Percentiles rank a stretch among this genome's conserved stretches.
phyloP scores from a whole-genome alignment of 164 flowering plant genomes.

The Chloranthus sessilifolius region DNA sequence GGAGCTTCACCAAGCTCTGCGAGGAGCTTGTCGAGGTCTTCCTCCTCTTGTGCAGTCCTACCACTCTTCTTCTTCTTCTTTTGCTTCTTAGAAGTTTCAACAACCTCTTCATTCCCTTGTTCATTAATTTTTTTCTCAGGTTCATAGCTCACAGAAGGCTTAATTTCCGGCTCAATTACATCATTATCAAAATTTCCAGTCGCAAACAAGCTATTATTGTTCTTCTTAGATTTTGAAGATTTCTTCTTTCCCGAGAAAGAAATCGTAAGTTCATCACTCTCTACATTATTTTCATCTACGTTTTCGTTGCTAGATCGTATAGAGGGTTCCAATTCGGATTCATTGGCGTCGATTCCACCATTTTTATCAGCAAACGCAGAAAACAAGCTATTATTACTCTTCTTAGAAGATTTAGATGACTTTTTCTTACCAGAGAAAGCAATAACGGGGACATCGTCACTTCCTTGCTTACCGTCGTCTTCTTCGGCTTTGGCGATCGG shows the following conservation, averaged over 20 bases:
- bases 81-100: slow-evolving; percentile 56
- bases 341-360: background rate
- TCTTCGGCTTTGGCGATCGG: background rate
- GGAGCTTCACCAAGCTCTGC: slow-evolving; percentile 85
- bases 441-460: slow-evolving; percentile 26
- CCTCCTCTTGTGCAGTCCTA: slow-evolving; percentile 90
- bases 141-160: slow-evolving; percentile 4
- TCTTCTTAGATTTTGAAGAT: slow-evolving; percentile 10
- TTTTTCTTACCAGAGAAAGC: slow-evolving; percentile 46
- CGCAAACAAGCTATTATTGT: slow-evolving; percentile 17
- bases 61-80: slow-evolving; percentile 90
- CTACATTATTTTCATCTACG: slow-evolving; percentile 15
- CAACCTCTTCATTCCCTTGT: slow-evolving; percentile 22
- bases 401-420: slow-evolving; percentile 31
- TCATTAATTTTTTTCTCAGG: slow-evolving; percentile 19
- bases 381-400: slow-evolving; percentile 24
- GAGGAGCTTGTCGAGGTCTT: slow-evolving; percentile 85
- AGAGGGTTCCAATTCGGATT: no score
- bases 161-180: slow-evolving; percentile 15
- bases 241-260: slow-evolving; percentile 48
- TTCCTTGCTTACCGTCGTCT: no score
- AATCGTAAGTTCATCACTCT: slow-evolving; percentile 31
- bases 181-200: slow-evolving; percentile 26
- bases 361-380: slow-evolving; percentile 19
- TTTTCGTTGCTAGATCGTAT: slow-evolving; percentile 1